Percentiles rank a stretch among this genome's conserved stretches.
Evolutionary conservation across 2,329 filamentous ascomycete genomes (phyloP).

Genomic region (Sarocladium oryzae): DNA sequence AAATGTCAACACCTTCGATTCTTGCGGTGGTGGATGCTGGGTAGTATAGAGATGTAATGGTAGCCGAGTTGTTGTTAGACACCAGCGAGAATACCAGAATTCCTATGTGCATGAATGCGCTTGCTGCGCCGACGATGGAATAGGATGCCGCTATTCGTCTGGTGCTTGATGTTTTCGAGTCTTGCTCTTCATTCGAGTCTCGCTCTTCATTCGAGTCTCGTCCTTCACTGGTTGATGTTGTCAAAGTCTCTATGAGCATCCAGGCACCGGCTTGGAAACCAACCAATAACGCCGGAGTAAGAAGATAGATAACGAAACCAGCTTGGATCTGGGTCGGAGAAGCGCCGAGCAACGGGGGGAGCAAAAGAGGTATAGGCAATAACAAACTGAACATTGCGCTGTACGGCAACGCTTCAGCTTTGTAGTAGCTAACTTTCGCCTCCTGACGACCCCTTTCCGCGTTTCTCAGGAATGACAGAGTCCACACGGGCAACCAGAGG

Average conservation of each 20-base stretch:
- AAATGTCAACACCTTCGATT: conserved; percentile 2
- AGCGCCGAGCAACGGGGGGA: not conserved
- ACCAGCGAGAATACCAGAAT: not conserved
- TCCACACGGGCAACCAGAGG: not conserved
- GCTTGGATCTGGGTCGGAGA: not conserved
- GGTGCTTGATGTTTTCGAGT: not conserved
- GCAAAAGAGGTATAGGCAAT: not conserved
- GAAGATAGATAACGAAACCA: not conserved
- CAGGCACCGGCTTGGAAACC: conserved; percentile 1
- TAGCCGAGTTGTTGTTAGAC: not conserved
- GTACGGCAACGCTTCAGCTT: not conserved
- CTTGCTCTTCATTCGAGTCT: not conserved
- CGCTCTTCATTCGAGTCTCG: not conserved
- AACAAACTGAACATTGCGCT: not conserved
- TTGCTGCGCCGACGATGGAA: conserved; percentile 7
- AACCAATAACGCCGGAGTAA: not conserved
- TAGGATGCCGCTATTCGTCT: not conserved
- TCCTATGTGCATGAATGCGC: conserved; percentile 4
- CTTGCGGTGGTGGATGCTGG: not conserved
- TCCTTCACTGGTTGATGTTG: no score
- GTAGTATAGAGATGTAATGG: not conserved
- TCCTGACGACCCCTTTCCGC: not conserved
- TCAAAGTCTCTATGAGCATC: not conserved
- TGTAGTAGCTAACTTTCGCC: not conserved
- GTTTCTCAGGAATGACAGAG: not conserved